phyloP scores from a whole-genome alignment of 2,329 filamentous ascomycete genomes.

The Bipolaris cookei region DNA sequence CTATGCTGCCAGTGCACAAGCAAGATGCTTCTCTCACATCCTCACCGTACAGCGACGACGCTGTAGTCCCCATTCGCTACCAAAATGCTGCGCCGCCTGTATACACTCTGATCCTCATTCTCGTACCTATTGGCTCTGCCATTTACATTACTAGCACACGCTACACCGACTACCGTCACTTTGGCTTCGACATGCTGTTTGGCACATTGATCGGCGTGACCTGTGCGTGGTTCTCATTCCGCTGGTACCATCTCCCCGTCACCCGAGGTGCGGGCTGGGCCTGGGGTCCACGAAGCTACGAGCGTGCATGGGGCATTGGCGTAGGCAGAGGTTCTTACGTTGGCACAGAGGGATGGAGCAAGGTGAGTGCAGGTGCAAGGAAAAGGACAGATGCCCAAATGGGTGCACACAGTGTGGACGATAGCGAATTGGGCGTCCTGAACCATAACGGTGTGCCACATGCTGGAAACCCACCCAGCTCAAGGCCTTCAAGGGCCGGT shows the following conservation, averaged over 20 bases:
- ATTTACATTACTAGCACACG: slow-evolving; percentile 85
- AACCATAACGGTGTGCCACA: slow-evolving; percentile 10
- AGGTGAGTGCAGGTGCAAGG: slow-evolving; percentile 12
- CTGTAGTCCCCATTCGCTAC: slow-evolving; percentile 64
- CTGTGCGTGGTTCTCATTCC: slow-evolving; percentile 75
- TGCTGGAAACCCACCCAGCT: slow-evolving; percentile 6
- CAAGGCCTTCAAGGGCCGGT: background rate
- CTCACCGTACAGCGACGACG: slow-evolving; percentile 33
- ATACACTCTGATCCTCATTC: slow-evolving; percentile 73
- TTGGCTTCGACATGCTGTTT: slow-evolving; percentile 89
- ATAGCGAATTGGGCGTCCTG: slow-evolving; percentile 13
- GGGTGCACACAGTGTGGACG: slow-evolving; percentile 7
- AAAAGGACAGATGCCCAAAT: slow-evolving; percentile 10
- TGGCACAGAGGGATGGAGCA: slow-evolving; percentile 55
- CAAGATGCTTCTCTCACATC: slow-evolving; percentile 31
- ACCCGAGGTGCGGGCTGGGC: slow-evolving; percentile 82
- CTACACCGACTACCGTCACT: slow-evolving; percentile 87
- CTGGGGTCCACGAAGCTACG: slow-evolving; percentile 77
- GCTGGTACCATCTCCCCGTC: slow-evolving; percentile 85
- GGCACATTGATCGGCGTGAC: slow-evolving; percentile 80
- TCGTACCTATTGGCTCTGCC: slow-evolving; percentile 75
- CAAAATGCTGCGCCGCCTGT: slow-evolving; percentile 83
- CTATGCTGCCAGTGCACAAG: slow-evolving; percentile 34
- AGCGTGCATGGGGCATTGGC: slow-evolving; percentile 79
- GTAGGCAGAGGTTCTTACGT: slow-evolving; percentile 61